phyloP scores from a whole-genome alignment of 73 alveolate genomes.

The Blepharisma japonicum region DNA sequence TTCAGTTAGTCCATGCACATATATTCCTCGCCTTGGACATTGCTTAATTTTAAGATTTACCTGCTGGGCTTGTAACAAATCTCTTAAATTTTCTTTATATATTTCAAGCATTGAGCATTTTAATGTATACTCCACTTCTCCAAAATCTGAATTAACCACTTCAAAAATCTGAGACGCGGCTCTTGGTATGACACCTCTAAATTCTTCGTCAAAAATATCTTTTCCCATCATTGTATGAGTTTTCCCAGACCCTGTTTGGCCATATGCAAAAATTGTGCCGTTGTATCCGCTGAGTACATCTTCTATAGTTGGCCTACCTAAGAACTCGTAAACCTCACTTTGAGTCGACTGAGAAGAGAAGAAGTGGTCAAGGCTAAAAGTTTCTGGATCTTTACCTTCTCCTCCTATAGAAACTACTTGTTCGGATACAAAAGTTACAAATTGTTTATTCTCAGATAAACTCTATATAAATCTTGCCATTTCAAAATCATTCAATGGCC shows the following conservation, averaged over 20 bases:
- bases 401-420: background rate
- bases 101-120: conserved; percentile 86
- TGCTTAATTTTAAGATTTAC: conserved; percentile 81
- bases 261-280: conserved; percentile 96
- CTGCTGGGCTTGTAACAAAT: conserved; percentile 76
- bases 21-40: conserved; percentile 90
- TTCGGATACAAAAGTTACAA: background rate
- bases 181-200: conserved; percentile 82
- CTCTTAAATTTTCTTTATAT: conserved; percentile 83
- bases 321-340: conserved; percentile 47
- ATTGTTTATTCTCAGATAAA: background rate
- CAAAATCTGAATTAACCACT: conserved; percentile 71
- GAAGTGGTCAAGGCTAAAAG: conserved; percentile 47
- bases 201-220: conserved; percentile 56
- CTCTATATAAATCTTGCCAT: background rate
- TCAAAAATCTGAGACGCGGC: conserved; percentile 57
- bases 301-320: conserved; percentile 48
- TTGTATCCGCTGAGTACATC: conserved; percentile 89
- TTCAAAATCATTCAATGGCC: conserved; percentile 6
- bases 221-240: conserved; percentile 97
- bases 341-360: conserved; percentile 50
- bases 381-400: background rate
- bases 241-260: conserved; percentile 98
- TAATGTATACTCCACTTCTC: conserved; percentile 67
- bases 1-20: conserved; percentile 93